Evolutionary conservation across 768 basidiomycete species (phyloP).

Genomic region (Boletus bicolor): DNA sequence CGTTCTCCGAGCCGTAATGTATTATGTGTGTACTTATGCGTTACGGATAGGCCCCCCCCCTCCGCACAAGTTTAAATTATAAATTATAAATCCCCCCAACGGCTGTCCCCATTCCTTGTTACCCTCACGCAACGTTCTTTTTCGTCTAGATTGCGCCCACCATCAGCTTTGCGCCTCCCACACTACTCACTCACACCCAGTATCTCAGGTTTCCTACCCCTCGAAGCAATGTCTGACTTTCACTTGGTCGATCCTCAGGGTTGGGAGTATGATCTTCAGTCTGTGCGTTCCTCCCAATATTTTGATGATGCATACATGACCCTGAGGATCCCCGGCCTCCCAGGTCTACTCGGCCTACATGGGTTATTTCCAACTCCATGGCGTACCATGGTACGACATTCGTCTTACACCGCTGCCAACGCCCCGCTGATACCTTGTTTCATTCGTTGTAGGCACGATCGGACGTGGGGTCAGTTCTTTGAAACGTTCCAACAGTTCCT

Average conservation of each 20-base stretch:
- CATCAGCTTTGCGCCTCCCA: neutral
- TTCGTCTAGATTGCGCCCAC: neutral
- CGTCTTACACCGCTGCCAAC: neutral
- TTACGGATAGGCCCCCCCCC: slow-evolving; percentile 8
- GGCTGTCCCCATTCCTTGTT: neutral
- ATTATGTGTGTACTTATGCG: slow-evolving; percentile 11
- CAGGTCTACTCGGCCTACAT: slow-evolving; percentile 74
- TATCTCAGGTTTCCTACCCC: neutral
- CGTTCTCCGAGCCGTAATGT: slow-evolving; percentile 16
- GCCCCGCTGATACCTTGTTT: neutral
- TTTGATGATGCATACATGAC: neutral
- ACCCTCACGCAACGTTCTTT: neutral
- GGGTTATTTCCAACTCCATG: slow-evolving; percentile 71
- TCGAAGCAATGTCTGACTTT: slow-evolving; percentile 56
- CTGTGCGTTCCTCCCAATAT: slow-evolving; percentile 43
- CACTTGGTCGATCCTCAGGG: slow-evolving; percentile 70
- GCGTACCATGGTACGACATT: slow-evolving; percentile 55
- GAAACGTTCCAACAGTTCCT: slow-evolving; percentile 77
- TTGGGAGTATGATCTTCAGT: slow-evolving; percentile 80
- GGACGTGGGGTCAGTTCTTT: slow-evolving; percentile 77
- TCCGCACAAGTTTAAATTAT: slow-evolving; percentile 1
- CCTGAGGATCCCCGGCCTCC: neutral
- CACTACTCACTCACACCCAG: neutral
- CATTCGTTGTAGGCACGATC: slow-evolving; percentile 57
- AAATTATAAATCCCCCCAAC: slow-evolving; percentile 17